Evolutionary conservation across 2,329 filamentous ascomycete genomes (phyloP), one percentile per base, ranked within the genome.

Genomic region (Botrytis medusae): DNA sequence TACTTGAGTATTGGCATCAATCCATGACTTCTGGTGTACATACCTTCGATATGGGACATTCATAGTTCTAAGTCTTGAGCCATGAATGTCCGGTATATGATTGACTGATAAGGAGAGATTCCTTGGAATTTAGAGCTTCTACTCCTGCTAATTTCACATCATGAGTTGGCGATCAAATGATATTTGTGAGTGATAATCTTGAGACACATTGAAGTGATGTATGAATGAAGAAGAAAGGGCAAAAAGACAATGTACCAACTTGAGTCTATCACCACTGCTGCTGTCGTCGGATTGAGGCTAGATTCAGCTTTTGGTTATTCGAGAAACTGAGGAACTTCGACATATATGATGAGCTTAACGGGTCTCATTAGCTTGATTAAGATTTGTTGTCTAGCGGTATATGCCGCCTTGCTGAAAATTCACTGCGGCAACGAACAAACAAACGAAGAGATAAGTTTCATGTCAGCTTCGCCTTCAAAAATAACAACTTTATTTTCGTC

Each of bases 11-110:
- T 54, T 16, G 14, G 1, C 5, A 16, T n/a, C 7, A 14, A 54
- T 5, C 6, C 51, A 18, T 16, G 6, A 2, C 2, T 54, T 8
- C 14, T 18, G 7, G 2, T 9, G 7, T 57, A 9, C 1, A 9
- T 0, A 32, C 16, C 14, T 29, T 29, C n/a, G n/a, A 29, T 18
- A 7, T 0, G 14, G 7, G 1, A 8, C 2, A 18, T 29, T 18
- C 14, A 2, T 6, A 57, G 14, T 57, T 32, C 14, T 4, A 9
- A 57, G n/a, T 57, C n/a, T 29, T 57, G 14, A 3, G 7, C 1
- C 14, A n/a, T 54, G 48, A n/a, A n/a, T n/a, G 12, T n/a, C 2
- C 7, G n/a, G 25, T n/a, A 6, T 8, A 7, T 32, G 0, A 12
- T 1, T 18, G 14, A 18, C 2, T 29, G 14, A 29, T 0, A 32